Conservation (phyloP, 805 yeast genomes). For the Torulaspora indica region DNA sequence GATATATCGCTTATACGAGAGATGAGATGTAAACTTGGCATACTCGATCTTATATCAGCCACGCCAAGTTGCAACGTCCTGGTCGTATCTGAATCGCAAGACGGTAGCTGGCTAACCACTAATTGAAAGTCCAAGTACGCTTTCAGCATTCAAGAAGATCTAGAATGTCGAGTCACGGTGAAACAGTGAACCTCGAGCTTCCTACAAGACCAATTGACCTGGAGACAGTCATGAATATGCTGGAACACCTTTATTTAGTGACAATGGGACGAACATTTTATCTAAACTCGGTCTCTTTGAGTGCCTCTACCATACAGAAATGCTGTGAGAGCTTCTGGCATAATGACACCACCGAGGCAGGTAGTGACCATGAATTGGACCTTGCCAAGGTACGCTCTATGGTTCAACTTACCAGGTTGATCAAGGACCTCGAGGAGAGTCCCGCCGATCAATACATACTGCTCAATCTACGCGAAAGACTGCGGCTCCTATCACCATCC, state of each 20-base stretch:
- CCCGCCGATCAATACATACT: conserved; percentile 1
- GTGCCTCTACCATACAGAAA: conserved; percentile 9
- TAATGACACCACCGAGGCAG: background rate
- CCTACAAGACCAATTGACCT: conserved; percentile 1
- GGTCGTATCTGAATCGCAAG: background rate
- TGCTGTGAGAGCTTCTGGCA: conserved; percentile 14
- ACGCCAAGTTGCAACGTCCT: background rate
- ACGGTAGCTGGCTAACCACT: background rate
- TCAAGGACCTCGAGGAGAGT: background rate
- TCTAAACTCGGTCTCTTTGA: conserved; percentile 16
- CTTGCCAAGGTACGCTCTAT: background rate
- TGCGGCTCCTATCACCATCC: conserved; percentile 1
- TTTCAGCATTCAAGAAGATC: too few relatives aligned
- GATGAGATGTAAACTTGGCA: background rate
- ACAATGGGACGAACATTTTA: conserved; percentile 11
- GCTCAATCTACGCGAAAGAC: conserved; percentile 4
- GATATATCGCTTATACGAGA: background rate
- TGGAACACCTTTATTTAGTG: conserved; percentile 17
- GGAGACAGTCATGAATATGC: conserved; percentile 4
- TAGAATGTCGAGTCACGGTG: background rate
- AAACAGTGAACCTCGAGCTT: background rate
- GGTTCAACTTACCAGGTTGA: background rate
- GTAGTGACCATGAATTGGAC: conserved; percentile 3
- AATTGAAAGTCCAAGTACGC: background rate
- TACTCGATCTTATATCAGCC: background rate